phyloP scores from a whole-genome alignment of 768 basidiomycete genomes.

The Candolleomyces eurysporus region DNA sequence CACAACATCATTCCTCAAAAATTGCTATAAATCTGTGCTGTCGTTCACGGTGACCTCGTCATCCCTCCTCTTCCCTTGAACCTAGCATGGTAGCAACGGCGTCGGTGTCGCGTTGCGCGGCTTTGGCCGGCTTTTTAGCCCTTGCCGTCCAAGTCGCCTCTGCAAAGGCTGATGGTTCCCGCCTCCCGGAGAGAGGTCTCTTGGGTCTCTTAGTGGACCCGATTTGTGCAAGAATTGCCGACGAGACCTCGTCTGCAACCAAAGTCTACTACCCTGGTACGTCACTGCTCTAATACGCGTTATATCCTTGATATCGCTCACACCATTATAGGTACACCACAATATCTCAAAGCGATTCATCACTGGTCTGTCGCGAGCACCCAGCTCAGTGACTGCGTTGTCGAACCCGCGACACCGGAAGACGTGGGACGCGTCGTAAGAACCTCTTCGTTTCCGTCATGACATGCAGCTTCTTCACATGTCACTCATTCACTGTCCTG shows the following conservation, averaged over 20 bases:
- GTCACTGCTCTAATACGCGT: neutral
- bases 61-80: too few relatives aligned
- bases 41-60: too few relatives aligned
- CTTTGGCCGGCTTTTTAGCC: neutral
- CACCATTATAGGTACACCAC: neutral
- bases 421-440: constrained; percentile 50
- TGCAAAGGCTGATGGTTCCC: neutral
- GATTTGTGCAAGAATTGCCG: constrained; percentile 37
- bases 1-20: too few relatives aligned
- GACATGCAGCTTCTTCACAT: neutral
- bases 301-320: neutral
- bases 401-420: constrained; percentile 50
- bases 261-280: constrained; percentile 8
- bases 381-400: constrained; percentile 45
- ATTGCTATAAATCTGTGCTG: too few relatives aligned
- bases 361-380: constrained; percentile 56
- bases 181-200: neutral
- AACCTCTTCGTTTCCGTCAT: neutral
- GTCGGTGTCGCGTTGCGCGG: neutral
- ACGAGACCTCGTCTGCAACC: constrained; percentile 40
- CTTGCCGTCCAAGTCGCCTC: neutral
- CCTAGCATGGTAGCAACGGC: neutral
- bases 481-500: neutral
- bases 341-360: constrained; percentile 40
- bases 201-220: constrained; percentile 8